Conservation (phyloP, 192 early-diverging fungal genomes). For the Entomortierella parvispora region DNA sequence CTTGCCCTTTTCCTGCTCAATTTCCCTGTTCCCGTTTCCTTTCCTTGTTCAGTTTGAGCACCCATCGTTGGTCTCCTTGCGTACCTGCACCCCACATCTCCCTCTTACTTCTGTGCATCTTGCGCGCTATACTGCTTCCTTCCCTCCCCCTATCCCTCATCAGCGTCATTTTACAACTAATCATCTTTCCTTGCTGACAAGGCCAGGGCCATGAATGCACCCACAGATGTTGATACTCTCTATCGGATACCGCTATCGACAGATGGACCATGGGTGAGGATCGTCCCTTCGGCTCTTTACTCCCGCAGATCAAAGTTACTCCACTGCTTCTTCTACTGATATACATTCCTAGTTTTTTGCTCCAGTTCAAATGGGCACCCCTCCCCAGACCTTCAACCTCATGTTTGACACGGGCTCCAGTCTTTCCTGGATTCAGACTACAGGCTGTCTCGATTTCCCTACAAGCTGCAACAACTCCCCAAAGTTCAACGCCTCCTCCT, state of each 20-base stretch:
- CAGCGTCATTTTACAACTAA: too few species aligned
- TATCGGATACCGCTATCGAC: slow-evolving; percentile 34
- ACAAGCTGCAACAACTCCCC: slow-evolving; percentile 19
- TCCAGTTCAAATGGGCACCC: slow-evolving; percentile 34
- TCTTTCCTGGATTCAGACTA: slow-evolving; percentile 38
- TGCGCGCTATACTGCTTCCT: too few species aligned
- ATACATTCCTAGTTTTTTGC: slow-evolving; percentile 20
- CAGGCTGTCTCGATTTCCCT: not conserved
- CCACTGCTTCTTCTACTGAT: not conserved
- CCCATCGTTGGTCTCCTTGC: too few species aligned
- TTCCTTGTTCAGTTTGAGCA: too few species aligned
- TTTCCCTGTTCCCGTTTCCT: too few species aligned
- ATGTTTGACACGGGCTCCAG: slow-evolving; percentile 48
- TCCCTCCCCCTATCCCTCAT: too few species aligned
- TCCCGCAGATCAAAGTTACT: not conserved
- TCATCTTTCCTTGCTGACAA: not conserved
- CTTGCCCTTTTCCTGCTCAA: too few species aligned
- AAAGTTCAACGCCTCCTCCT: slow-evolving; percentile 22
- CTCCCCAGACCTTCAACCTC: slow-evolving; percentile 25
- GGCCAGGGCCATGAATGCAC: not conserved
- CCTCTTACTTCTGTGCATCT: too few species aligned
- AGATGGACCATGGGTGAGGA: slow-evolving; percentile 37
- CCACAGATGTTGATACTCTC: slow-evolving; percentile 14
- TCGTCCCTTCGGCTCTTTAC: not conserved
- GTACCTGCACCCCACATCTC: too few species aligned